Evolutionary conservation across 495 filamentous ascomycete genomes (phyloP).

Genomic region (Filosporella fistucella): DNA sequence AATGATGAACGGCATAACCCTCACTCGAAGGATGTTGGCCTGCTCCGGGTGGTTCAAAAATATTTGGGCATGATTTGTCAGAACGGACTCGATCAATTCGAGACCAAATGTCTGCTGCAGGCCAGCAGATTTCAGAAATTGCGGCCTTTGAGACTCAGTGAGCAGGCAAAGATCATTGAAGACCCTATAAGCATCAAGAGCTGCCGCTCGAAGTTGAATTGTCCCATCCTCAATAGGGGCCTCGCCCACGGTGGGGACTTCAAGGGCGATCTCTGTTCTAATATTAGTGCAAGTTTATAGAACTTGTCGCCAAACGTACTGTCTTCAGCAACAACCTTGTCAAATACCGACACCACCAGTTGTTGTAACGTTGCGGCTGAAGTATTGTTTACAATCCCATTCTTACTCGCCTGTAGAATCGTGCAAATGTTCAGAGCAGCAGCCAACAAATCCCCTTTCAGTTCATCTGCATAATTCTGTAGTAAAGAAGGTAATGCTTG

Average conservation of each 20-base stretch:
- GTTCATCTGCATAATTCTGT: constrained; percentile 81
- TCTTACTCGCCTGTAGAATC: constrained; percentile 83
- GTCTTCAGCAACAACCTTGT: constrained; percentile 82
- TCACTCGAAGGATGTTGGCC: constrained; percentile 68
- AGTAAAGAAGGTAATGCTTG: constrained; percentile 88
- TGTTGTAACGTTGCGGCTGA: constrained; percentile 94
- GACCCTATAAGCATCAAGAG: constrained; percentile 81
- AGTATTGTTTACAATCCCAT: constrained; percentile 86
- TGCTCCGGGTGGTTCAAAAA: constrained; percentile 79
- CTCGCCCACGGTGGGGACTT: constrained; percentile 52
- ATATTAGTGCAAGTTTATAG: constrained; percentile 9
- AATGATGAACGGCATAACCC: constrained; percentile 78
- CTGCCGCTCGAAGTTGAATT: constrained; percentile 65
- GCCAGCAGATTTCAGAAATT: constrained; percentile 70
- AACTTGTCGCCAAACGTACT: constrained; percentile 37
- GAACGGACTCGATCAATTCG: constrained; percentile 84
- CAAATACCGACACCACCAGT: constrained; percentile 85
- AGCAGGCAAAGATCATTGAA: constrained; percentile 88
- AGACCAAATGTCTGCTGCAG: constrained; percentile 79
- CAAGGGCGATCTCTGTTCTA: constrained; percentile 37
- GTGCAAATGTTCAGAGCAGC: constrained; percentile 86
- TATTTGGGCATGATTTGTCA: constrained; percentile 77
- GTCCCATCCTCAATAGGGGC: constrained; percentile 57
- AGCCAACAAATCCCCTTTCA: constrained; percentile 76
- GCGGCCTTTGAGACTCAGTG: constrained; percentile 74